Evolutionary conservation across 768 basidiomycete species (phyloP).

Genomic region (Auricularia cornea): DNA sequence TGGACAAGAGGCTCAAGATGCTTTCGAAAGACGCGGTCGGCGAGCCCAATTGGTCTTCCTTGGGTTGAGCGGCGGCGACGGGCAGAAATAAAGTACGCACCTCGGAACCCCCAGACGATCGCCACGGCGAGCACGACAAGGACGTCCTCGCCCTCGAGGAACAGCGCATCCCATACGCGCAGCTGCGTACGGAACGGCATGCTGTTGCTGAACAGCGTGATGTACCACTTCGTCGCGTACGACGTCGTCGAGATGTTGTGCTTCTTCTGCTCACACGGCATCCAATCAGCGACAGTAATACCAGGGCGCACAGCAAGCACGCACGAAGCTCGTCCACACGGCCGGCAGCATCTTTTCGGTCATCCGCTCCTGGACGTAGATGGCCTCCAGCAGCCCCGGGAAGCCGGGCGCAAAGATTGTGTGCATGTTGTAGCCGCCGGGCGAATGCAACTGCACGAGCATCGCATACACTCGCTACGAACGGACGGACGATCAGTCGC

Average conservation of each 20-base stretch:
- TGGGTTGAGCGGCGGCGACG: not conserved
- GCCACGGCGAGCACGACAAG: slow-evolving; percentile 80
- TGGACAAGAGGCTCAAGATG: slow-evolving; percentile 81
- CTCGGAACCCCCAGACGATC: slow-evolving; percentile 85
- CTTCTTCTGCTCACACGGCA: slow-evolving; percentile 37
- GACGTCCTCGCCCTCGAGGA: slow-evolving; percentile 84
- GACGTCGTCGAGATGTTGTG: slow-evolving; percentile 89
- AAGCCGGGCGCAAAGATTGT: slow-evolving; percentile 88
- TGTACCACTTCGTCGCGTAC: slow-evolving; percentile 99
- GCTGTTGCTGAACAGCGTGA: slow-evolving; percentile 92
- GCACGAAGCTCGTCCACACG: slow-evolving; percentile 72
- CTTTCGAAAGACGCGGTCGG: slow-evolving; percentile 80
- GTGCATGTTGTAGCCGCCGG: slow-evolving; percentile 64
- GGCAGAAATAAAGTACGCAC: slow-evolving; percentile 32
- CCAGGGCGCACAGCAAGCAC: slow-evolving; percentile 13
- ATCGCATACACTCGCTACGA: slow-evolving; percentile 73
- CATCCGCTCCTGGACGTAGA: slow-evolving; percentile 89
- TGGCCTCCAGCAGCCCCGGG: slow-evolving; percentile 90
- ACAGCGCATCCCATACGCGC: slow-evolving; percentile 88
- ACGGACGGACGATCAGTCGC: too few relatives aligned
- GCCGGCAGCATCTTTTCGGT: slow-evolving; percentile 83
- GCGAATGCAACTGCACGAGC: slow-evolving; percentile 82
- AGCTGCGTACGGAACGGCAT: slow-evolving; percentile 94
- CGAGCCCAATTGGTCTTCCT: slow-evolving; percentile 73
- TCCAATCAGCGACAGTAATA: not conserved